Base-by-base conservation (phyloP, 1,284 basidiomycete genomes). In the Agroathelia rolfsii region DNA sequence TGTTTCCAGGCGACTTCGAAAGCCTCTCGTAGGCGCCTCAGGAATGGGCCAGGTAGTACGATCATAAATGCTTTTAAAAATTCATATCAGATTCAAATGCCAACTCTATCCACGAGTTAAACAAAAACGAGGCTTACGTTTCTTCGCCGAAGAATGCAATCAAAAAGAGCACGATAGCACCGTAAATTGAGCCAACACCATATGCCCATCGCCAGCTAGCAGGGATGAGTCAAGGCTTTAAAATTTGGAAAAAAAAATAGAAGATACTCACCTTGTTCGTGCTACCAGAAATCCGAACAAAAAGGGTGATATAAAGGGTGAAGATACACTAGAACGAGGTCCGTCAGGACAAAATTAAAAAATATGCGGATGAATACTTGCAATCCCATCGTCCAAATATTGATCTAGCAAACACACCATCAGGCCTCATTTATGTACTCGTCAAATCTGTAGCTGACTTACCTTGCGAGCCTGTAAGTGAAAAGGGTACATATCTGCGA, bases 381-480 rank as follows among this genome's bases (percentile, higher is more conserved):
- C n/a, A 69, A 65, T 5, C 63, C 64, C 53, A 64, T 60, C 1
- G 63, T 63, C 63, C 63, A 66, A 29, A 64, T 36, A 41, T 62
- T 66, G 10, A 67, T 46, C 59, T 64, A 25, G 4, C 13, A 20
- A 23, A 9, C 3, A 22, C 17, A 36, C 32, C 11, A 19, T 28
- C 8, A 9, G 20, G 8, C 10, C 17, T 11, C 13, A 23, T 22
- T 28, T 18, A 16, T 14, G 7, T 34, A 11, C n/a, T 14, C 28
- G 24, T 16, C 11, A 18, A 18, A 22, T 21, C 15, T 7, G 18
- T 10, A 24, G 4, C 14, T 18, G 13, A 36, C 47, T 5, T 13
- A 57, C 62, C 55, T 66, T 67, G 22, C 66, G 55, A 2, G 65
- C 64, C 43, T 69, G 66, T 3, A 64, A 47, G 35, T 70, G 67